Evolutionary conservation across 768 basidiomycete species (phyloP), one percentile per base, ranked within the genome.

Genomic region (Naganishia vishniacii): DNA sequence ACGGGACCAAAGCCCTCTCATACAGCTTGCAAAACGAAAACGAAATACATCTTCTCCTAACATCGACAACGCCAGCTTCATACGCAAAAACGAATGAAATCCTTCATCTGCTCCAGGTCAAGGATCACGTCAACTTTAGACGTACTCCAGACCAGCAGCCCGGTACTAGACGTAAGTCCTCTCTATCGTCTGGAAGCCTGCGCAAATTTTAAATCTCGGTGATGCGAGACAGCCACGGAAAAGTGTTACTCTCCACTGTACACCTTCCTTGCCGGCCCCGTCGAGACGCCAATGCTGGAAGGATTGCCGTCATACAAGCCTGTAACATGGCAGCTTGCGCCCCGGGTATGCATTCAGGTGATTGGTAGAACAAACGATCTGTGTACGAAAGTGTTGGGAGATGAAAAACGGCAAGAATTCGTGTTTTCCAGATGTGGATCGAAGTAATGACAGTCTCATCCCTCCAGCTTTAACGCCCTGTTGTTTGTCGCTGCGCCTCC

Each of bases 381-480:
- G 11, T 65, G 70, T 11, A 69, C 69, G 2, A 60, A 67, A 29
- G 72, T 73, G 65, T 68, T 71, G n/a, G 61, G 70, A 0, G 70
- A 68, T 18, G 64, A 73, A 32, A 44, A 61, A 48, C 72, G 74
- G 75, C 74, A 46, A 58, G 75, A 64, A 47, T 4, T 5, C 16
- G 18, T 45, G n/a, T 9, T 4, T 4, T 23, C 26, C n/a, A n/a
- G 59, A 3, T 37, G 15, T 9, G 31, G 59, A 45, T 4, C 16
- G 13, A 34, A 31, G 13, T 58, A 26, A 23, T n/a, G 9, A 18
- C 37, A 29, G 25, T 23, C 42, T 44, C 42, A n/a, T 37, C 26
- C 29, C 5, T 56, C n/a, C 49, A 74, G 72, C 48, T 75, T 76
- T 67, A 73, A 73, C 37, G 70, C 70, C 15, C 37, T 74, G 2